Conservation (phyloP, 768 basidiomycete genomes). For the Tulasnella sp. region DNA sequence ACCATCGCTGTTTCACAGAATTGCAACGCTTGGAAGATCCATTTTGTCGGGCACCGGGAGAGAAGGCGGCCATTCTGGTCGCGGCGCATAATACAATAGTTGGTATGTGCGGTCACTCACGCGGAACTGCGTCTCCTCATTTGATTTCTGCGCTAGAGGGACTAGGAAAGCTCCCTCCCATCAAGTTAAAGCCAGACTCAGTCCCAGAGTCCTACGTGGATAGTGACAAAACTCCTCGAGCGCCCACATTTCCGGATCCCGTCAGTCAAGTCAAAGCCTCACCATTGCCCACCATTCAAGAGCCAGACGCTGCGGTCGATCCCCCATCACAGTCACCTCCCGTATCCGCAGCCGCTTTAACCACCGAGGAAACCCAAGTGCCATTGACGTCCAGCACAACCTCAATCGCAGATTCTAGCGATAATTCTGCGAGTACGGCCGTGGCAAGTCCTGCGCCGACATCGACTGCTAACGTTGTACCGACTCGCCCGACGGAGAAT, state of each 20-base stretch:
- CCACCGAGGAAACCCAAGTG: neutral
- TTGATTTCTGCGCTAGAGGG: slow-evolving; percentile 40
- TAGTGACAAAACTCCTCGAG: slow-evolving; percentile 24
- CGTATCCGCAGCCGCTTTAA: neutral
- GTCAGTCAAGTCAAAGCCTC: neutral
- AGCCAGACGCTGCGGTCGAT: neutral
- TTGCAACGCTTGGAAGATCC: slow-evolving; percentile 40
- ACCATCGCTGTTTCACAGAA: slow-evolving; percentile 27
- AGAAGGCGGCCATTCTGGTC: slow-evolving; percentile 73
- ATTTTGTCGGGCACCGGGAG: slow-evolving; percentile 46
- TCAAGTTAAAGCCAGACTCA: slow-evolving; percentile 57
- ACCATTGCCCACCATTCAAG: neutral
- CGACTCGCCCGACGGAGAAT: neutral
- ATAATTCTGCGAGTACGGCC: neutral
- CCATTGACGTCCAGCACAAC: neutral
- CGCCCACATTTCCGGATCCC: slow-evolving; percentile 6
- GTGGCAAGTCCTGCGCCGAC: neutral
- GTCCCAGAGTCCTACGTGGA: slow-evolving; percentile 28
- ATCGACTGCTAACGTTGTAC: neutral
- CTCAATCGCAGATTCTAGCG: neutral
- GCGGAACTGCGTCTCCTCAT: neutral
- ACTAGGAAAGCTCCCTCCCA: slow-evolving; percentile 57
- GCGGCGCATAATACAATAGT: slow-evolving; percentile 77
- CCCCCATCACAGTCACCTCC: neutral
- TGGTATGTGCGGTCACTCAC: slow-evolving; percentile 38